Evolutionary conservation across 257 asterid genomes (phyloP).

Genomic region (Cruciata laevipes): DNA sequence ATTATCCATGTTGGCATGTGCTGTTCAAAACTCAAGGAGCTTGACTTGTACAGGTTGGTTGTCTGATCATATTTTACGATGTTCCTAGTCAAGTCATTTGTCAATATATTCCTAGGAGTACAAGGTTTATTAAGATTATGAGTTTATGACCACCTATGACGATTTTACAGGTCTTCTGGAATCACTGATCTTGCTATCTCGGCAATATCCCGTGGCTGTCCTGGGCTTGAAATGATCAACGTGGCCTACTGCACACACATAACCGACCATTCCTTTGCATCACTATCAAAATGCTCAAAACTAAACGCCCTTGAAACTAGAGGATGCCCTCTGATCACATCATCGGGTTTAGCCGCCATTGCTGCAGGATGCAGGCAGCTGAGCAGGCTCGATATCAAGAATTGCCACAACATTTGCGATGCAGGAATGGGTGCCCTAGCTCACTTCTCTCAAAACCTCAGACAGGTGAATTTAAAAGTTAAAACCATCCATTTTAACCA

Average conservation of each 20-base stretch:
- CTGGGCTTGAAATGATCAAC: conserved; percentile 64
- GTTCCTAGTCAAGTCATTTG: not conserved
- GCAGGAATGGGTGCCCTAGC: conserved; percentile 75
- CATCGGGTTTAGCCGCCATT: conserved; percentile 65
- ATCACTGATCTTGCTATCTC: conserved; percentile 55
- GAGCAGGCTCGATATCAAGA: conserved; percentile 61
- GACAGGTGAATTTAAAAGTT: conserved; percentile 40
- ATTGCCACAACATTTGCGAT: conserved; percentile 61
- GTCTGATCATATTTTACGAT: not conserved
- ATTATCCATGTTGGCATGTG: conserved; percentile 53
- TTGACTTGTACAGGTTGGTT: conserved; percentile 74
- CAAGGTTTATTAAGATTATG: not conserved
- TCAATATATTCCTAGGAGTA: no score
- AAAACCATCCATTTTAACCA: not conserved
- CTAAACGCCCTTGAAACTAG: conserved; percentile 66
- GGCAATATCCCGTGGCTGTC: conserved; percentile 64
- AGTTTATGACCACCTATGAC: not conserved
- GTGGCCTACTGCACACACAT: conserved; percentile 55
- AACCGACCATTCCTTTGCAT: conserved; percentile 51
- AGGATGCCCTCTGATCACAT: conserved; percentile 68
- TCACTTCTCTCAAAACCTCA: conserved; percentile 70
- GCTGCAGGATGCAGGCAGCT: conserved; percentile 73
- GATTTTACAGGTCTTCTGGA: conserved; percentile 57
- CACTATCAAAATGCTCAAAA: conserved; percentile 64
- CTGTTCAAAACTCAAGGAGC: conserved; percentile 67